Evolutionary conservation across 768 basidiomycete species (phyloP), one percentile per base, ranked within the genome.

Genomic region (Artomyces pyxidatus): DNA sequence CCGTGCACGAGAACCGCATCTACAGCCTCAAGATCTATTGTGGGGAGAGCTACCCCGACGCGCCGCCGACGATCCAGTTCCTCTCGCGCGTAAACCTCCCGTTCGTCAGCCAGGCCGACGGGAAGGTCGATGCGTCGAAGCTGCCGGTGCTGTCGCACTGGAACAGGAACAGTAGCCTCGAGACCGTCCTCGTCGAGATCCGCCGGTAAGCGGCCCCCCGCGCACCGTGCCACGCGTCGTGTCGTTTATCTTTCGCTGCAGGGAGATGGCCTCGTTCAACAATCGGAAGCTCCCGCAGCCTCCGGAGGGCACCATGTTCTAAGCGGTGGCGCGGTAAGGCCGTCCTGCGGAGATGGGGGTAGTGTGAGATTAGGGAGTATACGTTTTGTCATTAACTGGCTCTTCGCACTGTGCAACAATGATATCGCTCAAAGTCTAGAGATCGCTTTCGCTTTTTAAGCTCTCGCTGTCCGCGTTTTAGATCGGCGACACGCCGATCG

Each of bases 1-100:
- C 93, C 21, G 91, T 95, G 4, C 93, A 97, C 68, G 95, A 99
- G 78, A 99, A 98, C 71, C 81, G 96, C 47, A 99, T 98, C 70
- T 99, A 97, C 78, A 85, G 83, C 45, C 78, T 99, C 60, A 88
- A 85, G 71, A 94, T 99, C 63, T 71, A 73, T 61, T 98, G 95
- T 60, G 88, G 81, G 43, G 70, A 77, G 1, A 48, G 61, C 3
- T 93, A 93, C 65, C 88, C 89, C 25, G 89, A 95, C 42, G 48
- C 49, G 0, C 88, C 86, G 4, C 95, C 95, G 14, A 66, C 71
- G 16, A 80, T 98, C 49, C 82, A 86, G 53, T 98, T 98, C 69
- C 60, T 87, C 53, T 94, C 88, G 30, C 77, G 81, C 50, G 90
- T 99, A 53, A 96, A 97, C 65, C 76, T 99, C 16, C 95, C 96